A percentile compares a stretch with the other conserved stretches of the same genome.
Evolutionary conservation across 2,329 filamentous ascomycete genomes (phyloP).

Genomic region (Fusarium transvaalense): DNA sequence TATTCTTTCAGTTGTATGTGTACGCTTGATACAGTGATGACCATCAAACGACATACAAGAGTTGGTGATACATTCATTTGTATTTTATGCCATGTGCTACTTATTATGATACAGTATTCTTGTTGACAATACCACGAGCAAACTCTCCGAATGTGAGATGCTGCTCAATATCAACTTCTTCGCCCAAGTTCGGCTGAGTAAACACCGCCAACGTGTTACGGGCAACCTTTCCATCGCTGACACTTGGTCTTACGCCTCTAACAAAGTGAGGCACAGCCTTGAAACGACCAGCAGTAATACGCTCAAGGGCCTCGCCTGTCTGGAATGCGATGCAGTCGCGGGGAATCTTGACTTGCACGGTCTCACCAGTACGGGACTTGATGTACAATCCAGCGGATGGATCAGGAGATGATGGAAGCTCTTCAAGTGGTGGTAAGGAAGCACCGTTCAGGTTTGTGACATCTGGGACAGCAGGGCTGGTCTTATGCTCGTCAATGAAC

Average conservation of each 20-base stretch:
- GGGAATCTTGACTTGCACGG: conserved; percentile 93
- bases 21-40: background rate
- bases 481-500: conserved; percentile 84
- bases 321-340: conserved; percentile 94
- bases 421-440: conserved; percentile 68
- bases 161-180: conserved; percentile 77
- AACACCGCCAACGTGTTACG: conserved; percentile 95
- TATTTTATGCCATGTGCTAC: background rate
- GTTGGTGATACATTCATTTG: background rate
- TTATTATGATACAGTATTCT: conserved; percentile 65
- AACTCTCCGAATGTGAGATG: conserved; percentile 81
- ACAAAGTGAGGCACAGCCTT: conserved; percentile 98
- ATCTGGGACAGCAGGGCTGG: conserved; percentile 53
- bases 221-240: conserved; percentile 68
- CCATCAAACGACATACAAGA: background rate
- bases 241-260: conserved; percentile 74
- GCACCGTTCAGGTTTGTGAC: conserved; percentile 42
- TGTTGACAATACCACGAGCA: conserved; percentile 71
- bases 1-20: background rate
- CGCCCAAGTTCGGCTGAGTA: conserved; percentile 92
- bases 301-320: conserved; percentile 90
- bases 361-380: conserved; percentile 82
- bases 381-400: conserved; percentile 93
- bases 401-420: conserved; percentile 83
- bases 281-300: conserved; percentile 92